Evolutionary conservation across 352 stramenopile species (phyloP).

Genomic region (Phytophthora syringae): DNA sequence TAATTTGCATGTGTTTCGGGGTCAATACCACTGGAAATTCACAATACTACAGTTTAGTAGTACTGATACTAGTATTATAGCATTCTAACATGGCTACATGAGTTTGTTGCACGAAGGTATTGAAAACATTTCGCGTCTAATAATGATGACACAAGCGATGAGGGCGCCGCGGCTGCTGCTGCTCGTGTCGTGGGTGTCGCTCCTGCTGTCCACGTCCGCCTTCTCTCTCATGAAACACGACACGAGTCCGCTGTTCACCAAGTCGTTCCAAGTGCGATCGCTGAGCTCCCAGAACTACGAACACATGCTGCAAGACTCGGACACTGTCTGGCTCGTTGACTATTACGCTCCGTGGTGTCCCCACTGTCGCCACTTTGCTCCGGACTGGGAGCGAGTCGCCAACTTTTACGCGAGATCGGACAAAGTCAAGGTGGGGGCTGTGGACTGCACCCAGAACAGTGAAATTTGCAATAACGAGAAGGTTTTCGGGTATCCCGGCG

Average conservation of each 20-base stretch:
- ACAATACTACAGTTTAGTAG: no score
- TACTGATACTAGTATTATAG: no score
- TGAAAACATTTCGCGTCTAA: background rate
- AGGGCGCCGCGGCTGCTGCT: constrained; percentile 2
- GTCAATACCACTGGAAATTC: no score
- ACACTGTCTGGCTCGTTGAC: constrained; percentile 80
- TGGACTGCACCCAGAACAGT: constrained; percentile 76
- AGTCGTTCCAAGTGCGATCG: constrained; percentile 67
- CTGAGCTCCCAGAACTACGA: constrained; percentile 48
- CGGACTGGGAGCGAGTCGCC: constrained; percentile 73
- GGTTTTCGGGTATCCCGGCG: constrained; percentile 65
- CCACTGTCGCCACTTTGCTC: constrained; percentile 82
- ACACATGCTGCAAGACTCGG: constrained; percentile 52
- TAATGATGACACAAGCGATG: background rate
- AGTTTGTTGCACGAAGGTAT: background rate
- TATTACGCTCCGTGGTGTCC: constrained; percentile 89
- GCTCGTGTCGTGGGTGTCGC: constrained; percentile 4
- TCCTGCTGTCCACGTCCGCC: constrained; percentile 18
- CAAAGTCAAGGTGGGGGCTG: constrained; percentile 68
- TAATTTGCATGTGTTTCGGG: no score
- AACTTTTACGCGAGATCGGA: constrained; percentile 67
- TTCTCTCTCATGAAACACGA: constrained; percentile 47
- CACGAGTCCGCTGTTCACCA: constrained; percentile 64
- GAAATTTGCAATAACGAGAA: constrained; percentile 67
- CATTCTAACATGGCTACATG: constrained; percentile 13